A percentile compares a stretch with the other conserved stretches of the same genome.
phyloP scores from a whole-genome alignment of 2,329 filamentous ascomycete species.

The Davidsoniella neocaledoniae region DNA sequence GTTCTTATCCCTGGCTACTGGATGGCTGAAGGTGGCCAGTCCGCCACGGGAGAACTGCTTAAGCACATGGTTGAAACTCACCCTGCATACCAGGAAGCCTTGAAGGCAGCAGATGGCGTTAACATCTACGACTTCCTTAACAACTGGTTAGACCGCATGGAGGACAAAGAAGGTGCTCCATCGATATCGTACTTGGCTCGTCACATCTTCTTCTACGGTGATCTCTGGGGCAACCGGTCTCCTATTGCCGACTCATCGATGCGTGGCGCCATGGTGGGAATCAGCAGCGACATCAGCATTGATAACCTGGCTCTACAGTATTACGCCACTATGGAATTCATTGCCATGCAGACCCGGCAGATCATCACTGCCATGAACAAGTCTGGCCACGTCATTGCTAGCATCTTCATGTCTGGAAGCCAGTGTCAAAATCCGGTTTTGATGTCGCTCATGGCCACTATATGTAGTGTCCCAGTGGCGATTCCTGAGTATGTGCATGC shows the following conservation, averaged over 20 bases:
- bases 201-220: slow-evolving; percentile 97
- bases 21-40: slow-evolving; percentile 96
- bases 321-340: slow-evolving; percentile 95
- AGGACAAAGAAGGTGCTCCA: slow-evolving; percentile 50
- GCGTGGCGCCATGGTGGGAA: slow-evolving; percentile 74
- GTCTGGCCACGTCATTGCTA: slow-evolving; percentile 69
- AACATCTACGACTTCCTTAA: slow-evolving; percentile 96
- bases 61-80: slow-evolving; percentile 93
- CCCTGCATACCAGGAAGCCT: slow-evolving; percentile 68
- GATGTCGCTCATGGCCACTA: slow-evolving; percentile 80
- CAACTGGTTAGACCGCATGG: slow-evolving; percentile 63
- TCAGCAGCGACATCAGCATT: slow-evolving; percentile 72
- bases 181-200: slow-evolving; percentile 71
- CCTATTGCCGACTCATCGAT: slow-evolving; percentile 86
- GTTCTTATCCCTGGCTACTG: slow-evolving; percentile 83
- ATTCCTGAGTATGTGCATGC: slow-evolving; percentile 90
- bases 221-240: slow-evolving; percentile 91
- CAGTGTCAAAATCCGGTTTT: slow-evolving; percentile 93
- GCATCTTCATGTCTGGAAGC: slow-evolving; percentile 97
- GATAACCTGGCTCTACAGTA: slow-evolving; percentile 84
- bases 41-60: slow-evolving; percentile 83
- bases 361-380: slow-evolving; percentile 91
- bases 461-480: slow-evolving; percentile 79
- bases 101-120: slow-evolving; percentile 60
- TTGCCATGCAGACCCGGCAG: slow-evolving; percentile 88